A percentile compares a stretch with the other conserved stretches of the same genome.
These are phyloP conservation scores for Chrysosporium keratinophilum DNA, from an alignment of 2,329 filamentous ascomycete genomes.

Conservation along the genomic window DNA sequence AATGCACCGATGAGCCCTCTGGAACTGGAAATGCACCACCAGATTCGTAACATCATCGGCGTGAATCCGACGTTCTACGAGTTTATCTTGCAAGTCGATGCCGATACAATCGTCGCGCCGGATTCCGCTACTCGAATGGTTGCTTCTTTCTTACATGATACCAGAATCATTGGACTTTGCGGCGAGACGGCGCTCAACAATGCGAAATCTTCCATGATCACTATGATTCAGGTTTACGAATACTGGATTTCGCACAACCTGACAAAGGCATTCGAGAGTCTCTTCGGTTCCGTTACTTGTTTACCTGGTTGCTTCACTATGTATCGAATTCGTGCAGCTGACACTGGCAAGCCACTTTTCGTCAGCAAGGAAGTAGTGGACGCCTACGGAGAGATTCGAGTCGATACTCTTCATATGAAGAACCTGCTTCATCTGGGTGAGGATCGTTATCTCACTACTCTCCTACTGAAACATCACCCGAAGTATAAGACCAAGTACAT, in stretches of 20 bases:
- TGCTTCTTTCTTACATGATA: conserved; percentile 80
- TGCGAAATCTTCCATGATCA: conserved; percentile 83
- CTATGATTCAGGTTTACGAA: conserved; percentile 99
- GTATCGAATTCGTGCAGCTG: conserved; percentile 91
- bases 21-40: conserved; percentile 96
- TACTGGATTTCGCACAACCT: conserved; percentile 99
- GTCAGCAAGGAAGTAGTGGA: conserved; percentile 88
- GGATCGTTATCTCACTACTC: conserved; percentile 90
- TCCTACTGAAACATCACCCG: conserved; percentile 82
- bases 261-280: conserved; percentile 89
- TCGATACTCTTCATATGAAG: conserved; percentile 98
- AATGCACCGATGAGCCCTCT: conserved; percentile 91
- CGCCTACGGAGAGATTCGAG: conserved; percentile 79
- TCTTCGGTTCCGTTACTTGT: conserved; percentile 96
- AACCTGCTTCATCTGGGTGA: conserved; percentile 93
- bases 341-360: conserved; percentile 90
- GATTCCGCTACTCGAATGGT: conserved; percentile 91
- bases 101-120: conserved; percentile 83
- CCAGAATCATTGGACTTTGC: conserved; percentile 83
- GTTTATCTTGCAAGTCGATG: conserved; percentile 91
- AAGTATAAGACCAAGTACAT: conserved; percentile 99
- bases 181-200: conserved; percentile 92
- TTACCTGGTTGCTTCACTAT: conserved; percentile 98
- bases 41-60: conserved; percentile 96
- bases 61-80: conserved; percentile 99